Percentiles rank a stretch among this genome's conserved stretches.
phyloP scores from a whole-genome alignment of 108 stramenopile species.

The Epithemia pelagica region DNA sequence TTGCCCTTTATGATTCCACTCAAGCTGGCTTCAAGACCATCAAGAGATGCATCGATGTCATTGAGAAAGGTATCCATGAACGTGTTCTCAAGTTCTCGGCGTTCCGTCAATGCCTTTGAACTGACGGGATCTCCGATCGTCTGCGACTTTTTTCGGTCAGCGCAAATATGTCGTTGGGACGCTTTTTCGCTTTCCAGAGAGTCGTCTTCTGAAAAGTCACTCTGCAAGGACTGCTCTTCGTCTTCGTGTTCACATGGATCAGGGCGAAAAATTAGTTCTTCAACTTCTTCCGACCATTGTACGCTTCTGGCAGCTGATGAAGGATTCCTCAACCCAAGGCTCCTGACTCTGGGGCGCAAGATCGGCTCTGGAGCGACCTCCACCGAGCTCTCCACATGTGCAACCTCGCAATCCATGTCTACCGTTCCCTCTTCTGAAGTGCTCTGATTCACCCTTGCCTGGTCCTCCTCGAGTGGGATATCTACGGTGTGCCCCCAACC shows the following conservation, averaged over 20 bases:
- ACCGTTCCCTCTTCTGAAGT: neutral
- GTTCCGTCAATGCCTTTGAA: neutral
- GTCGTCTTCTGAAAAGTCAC: neutral
- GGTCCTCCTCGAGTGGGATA: neutral
- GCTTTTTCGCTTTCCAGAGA: neutral
- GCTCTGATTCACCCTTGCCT: neutral
- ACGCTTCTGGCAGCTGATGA: slow-evolving; percentile 5
- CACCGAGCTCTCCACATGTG: neutral
- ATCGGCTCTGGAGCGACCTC: neutral
- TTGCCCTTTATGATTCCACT: neutral
- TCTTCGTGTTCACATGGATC: slow-evolving; percentile 8
- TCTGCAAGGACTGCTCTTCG: slow-evolving; percentile 2
- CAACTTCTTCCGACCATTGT: slow-evolving; percentile 47
- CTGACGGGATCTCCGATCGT: neutral
- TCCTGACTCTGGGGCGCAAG: neutral
- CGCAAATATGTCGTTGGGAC: neutral
- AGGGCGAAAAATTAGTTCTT: slow-evolving; percentile 33
- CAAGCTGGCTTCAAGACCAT: slow-evolving; percentile 1
- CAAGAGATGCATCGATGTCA: neutral
- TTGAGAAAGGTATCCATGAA: slow-evolving; percentile 1
- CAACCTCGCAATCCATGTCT: neutral
- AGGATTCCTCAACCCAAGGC: neutral
- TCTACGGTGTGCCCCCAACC: slow-evolving; percentile 1
- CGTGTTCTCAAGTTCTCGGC: neutral
- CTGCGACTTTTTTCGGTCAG: neutral